Evolutionary conservation across 306 rosid genomes (phyloP).

Genomic region (Cotoneaster glaucophyllus): DNA sequence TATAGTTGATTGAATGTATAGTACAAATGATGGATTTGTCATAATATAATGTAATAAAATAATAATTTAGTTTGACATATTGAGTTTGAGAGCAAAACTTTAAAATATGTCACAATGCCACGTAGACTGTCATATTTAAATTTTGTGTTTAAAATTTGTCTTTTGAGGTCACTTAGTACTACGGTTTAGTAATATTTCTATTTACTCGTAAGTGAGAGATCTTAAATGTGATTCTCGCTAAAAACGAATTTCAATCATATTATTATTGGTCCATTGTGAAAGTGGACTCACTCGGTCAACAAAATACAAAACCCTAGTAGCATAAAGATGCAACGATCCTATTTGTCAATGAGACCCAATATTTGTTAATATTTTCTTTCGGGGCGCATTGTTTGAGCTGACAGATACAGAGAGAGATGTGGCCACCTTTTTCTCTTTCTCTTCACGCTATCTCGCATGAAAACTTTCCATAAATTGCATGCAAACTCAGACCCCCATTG

Average conservation of each 20-base stretch:
- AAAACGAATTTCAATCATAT: too few species aligned
- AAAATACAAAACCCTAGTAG: not conserved
- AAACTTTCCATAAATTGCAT: slow-evolving; percentile 59
- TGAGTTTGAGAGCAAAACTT: too few species aligned
- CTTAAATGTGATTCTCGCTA: accelerated
- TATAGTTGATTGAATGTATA: too few species aligned
- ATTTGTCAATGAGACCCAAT: not conserved
- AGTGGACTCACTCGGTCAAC: accelerated
- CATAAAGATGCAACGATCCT: not conserved
- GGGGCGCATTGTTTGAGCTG: not conserved
- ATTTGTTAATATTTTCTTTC: too few species aligned
- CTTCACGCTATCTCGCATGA: slow-evolving; percentile 22
- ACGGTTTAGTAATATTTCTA: accelerated
- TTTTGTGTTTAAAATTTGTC: too few species aligned
- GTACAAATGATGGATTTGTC: too few species aligned
- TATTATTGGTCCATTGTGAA: accelerated
- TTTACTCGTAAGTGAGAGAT: accelerated
- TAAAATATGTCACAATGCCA: too few species aligned
- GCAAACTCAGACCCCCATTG: slow-evolving; percentile 25
- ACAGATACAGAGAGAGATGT: not conserved
- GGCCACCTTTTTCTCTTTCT: not conserved
- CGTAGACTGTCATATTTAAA: too few species aligned
- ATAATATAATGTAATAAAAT: too few species aligned
- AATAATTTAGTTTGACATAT: too few species aligned
- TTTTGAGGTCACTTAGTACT: accelerated